phyloP scores from a whole-genome alignment of 371 early-diverging fungal genomes.

The Phascolomyces articulosus region DNA sequence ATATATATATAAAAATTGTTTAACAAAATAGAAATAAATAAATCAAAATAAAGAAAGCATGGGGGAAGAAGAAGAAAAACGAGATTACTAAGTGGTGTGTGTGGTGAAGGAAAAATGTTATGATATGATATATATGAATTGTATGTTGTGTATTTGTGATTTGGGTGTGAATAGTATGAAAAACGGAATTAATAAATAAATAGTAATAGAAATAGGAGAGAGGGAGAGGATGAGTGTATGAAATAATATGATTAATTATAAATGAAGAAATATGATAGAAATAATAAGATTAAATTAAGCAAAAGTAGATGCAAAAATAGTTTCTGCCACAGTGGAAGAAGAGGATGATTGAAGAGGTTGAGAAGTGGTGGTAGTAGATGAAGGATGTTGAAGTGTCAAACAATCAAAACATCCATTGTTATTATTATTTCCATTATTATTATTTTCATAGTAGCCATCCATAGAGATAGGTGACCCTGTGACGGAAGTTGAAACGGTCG shows the following conservation, averaged over 20 bases:
- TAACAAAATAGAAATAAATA: background rate
- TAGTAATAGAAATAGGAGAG: background rate
- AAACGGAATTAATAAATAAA: background rate
- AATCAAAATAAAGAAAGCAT: background rate
- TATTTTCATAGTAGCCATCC: slow-evolving; percentile 20
- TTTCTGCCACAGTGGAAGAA: background rate
- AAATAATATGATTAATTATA: background rate
- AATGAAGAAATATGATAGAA: background rate
- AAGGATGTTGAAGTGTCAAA: slow-evolving; percentile 5
- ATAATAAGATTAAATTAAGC: background rate
- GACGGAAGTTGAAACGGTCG: slow-evolving; percentile 20
- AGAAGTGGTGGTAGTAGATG: slow-evolving; percentile 17
- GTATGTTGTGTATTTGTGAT: background rate
- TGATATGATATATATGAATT: too few species aligned
- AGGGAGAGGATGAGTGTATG: background rate
- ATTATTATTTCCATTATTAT: slow-evolving; percentile 10
- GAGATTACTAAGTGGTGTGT: background rate
- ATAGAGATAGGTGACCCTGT: slow-evolving; percentile 34
- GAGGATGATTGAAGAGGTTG: slow-evolving; percentile 10
- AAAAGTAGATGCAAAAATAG: slow-evolving; percentile 1
- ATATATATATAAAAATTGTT: background rate
- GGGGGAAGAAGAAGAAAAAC: background rate
- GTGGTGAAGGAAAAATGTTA: too few species aligned
- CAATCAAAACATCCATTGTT: background rate
- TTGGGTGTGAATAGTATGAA: background rate